Evolutionary conservation across 768 basidiomycete species (phyloP).

Genomic region (Lentinula edodes): DNA sequence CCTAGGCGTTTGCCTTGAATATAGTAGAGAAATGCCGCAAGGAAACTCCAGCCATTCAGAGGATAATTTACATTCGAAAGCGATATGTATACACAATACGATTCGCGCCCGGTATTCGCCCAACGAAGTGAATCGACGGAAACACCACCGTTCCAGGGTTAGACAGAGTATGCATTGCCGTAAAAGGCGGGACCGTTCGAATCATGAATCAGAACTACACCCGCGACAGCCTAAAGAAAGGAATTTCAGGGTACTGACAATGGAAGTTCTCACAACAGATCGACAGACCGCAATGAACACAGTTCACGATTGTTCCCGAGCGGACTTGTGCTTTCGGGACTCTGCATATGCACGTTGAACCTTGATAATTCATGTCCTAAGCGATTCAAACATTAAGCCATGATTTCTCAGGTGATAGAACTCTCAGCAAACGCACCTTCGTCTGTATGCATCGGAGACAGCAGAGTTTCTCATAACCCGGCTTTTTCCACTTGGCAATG

Average conservation of each 20-base stretch:
- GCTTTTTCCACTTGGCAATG: constrained; percentile 99
- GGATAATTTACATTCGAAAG: no score
- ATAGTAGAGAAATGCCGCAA: no score
- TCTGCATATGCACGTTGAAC: constrained; percentile 95
- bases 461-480: constrained; percentile 97
- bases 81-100: no score
- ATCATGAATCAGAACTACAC: constrained; percentile 82
- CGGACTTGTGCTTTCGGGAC: constrained; percentile 94
- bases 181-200: neutral
- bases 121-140: neutral
- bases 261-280: neutral
- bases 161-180: neutral
- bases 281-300: constrained; percentile 89
- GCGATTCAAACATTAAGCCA: neutral
- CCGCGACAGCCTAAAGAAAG: constrained; percentile 69
- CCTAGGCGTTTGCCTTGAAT: no score
- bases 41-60: no score
- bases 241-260: neutral
- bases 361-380: constrained; percentile 99
- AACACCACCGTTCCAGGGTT: neutral
- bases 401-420: neutral
- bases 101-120: neutral
- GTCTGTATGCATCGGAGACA: constrained; percentile 97
- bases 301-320: constrained; percentile 88
- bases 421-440: constrained; percentile 38